phyloP scores from a whole-genome alignment of 352 stramenopile genomes.

The Phytopythium chamaehyphon region DNA sequence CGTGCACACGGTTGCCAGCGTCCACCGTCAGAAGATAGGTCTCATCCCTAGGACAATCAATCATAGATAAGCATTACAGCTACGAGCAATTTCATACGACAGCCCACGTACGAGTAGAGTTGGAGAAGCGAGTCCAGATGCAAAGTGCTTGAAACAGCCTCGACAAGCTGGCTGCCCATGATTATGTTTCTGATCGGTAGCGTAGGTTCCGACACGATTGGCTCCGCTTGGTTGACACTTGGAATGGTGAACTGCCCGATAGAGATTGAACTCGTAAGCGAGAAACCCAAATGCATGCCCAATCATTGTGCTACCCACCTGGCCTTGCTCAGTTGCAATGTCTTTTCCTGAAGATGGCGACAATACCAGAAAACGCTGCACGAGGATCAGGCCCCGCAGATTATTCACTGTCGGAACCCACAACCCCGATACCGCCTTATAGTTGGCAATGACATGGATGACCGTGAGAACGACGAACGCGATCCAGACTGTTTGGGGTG shows the following conservation, averaged over 20 bases:
- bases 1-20: conserved; percentile 24
- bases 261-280: conserved; percentile 4
- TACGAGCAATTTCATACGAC: background rate
- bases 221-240: conserved; percentile 58
- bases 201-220: conserved; percentile 44
- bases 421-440: conserved; percentile 85
- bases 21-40: conserved; percentile 47
- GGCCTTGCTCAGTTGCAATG: conserved; percentile 15
- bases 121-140: conserved; percentile 46
- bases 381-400: conserved; percentile 46
- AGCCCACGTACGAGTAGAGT: conserved; percentile 38
- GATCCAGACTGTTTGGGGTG: conserved; percentile 68
- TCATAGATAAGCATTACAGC: background rate
- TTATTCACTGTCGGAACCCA: conserved; percentile 89
- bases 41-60: conserved; percentile 37
- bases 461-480: conserved; percentile 91
- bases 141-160: conserved; percentile 24
- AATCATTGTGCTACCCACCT: no score
- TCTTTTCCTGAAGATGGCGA: conserved; percentile 12
- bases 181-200: conserved; percentile 41
- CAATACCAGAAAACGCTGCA: conserved; percentile 37
- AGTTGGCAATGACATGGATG: conserved; percentile 95
- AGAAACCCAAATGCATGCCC: no score
- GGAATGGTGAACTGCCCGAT: conserved; percentile 40
- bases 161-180: conserved; percentile 58